phyloP scores from a whole-genome alignment of 352 stramenopile species.

The Phytophthora palmivora region DNA sequence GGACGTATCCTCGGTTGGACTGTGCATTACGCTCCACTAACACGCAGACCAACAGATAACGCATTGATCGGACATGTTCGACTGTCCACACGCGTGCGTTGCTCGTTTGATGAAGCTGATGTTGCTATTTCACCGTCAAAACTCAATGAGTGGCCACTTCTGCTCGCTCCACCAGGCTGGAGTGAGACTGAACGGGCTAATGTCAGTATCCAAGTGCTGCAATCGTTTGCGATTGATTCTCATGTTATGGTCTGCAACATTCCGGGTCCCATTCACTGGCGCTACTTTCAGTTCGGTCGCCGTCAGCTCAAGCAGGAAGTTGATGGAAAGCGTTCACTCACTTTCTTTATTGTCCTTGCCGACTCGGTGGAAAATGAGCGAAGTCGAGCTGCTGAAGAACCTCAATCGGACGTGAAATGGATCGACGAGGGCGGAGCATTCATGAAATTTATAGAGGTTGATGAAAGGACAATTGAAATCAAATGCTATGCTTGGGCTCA shows the following conservation, averaged over 20 bases:
- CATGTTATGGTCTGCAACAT: conserved; percentile 27
- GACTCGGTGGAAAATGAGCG: conserved; percentile 27
- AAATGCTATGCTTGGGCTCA: conserved; percentile 24
- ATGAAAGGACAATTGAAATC: conserved; percentile 25
- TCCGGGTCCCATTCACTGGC: conserved; percentile 12
- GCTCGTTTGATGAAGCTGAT: not conserved
- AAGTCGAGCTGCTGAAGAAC: conserved; percentile 20
- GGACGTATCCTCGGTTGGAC: not conserved
- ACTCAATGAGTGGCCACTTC: conserved; percentile 1
- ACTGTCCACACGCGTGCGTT: not conserved
- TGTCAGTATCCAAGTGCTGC: conserved; percentile 28
- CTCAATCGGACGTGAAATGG: conserved; percentile 22
- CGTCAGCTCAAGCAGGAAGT: conserved; percentile 9
- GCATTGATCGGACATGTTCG: not conserved
- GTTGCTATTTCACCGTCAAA: not conserved
- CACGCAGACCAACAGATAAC: not conserved
- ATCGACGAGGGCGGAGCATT: conserved; percentile 26
- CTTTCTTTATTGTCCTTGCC: conserved; percentile 21
- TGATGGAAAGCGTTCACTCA: not conserved
- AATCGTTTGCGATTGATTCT: conserved; percentile 21
- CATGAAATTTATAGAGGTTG: conserved; percentile 27
- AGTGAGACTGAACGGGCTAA: not conserved
- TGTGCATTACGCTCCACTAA: not conserved
- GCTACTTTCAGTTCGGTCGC: conserved; percentile 25
- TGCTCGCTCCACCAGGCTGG: not conserved